These are phyloP conservation scores for Nigrospora osmanthi DNA, from an alignment of 2,329 filamentous ascomycete genomes.

Conservation along the genomic window DNA sequence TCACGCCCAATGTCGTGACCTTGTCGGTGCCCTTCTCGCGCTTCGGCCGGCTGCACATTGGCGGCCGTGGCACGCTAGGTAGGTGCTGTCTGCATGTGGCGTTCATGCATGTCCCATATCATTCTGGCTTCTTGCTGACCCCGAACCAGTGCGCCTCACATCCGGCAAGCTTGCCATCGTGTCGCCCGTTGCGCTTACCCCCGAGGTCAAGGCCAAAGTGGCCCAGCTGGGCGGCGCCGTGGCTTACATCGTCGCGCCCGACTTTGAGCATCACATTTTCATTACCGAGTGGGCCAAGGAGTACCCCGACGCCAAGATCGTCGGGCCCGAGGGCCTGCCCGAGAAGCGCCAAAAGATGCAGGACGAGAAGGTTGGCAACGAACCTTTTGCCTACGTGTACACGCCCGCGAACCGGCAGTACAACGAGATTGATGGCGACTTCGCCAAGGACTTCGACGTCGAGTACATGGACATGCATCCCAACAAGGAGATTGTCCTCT, in stretches of 20 bases:
- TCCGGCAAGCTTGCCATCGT: constrained; percentile 79
- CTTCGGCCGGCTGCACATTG: constrained; percentile 72
- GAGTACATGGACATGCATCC: constrained; percentile 75
- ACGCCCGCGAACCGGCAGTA: constrained; percentile 42
- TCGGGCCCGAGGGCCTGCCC: constrained; percentile 75
- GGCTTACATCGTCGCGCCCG: constrained; percentile 78
- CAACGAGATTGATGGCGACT: constrained; percentile 60
- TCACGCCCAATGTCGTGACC: constrained; percentile 72
- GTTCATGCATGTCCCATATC: background rate
- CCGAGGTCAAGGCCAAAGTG: constrained; percentile 59
- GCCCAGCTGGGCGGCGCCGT: constrained; percentile 60
- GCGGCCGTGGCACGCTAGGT: constrained; percentile 82
- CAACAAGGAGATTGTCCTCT: constrained; percentile 84
- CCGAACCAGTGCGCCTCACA: constrained; percentile 59
- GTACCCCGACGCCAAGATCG: constrained; percentile 70
- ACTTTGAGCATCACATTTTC: constrained; percentile 94
- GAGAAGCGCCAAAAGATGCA: constrained; percentile 66
- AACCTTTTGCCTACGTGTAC: constrained; percentile 62
- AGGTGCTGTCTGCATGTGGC: constrained; percentile 16
- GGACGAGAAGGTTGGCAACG: constrained; percentile 45
- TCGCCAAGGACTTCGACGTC: constrained; percentile 78
- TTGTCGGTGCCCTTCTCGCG: constrained; percentile 79
- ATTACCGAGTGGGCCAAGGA: constrained; percentile 74
- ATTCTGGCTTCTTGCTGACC: constrained; percentile 4
- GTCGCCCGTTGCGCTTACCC: constrained; percentile 81